These are phyloP conservation scores for Suaeda aralocaspica DNA, from an alignment of 148 eudicot genomes.

Conservation along the genomic window DNA sequence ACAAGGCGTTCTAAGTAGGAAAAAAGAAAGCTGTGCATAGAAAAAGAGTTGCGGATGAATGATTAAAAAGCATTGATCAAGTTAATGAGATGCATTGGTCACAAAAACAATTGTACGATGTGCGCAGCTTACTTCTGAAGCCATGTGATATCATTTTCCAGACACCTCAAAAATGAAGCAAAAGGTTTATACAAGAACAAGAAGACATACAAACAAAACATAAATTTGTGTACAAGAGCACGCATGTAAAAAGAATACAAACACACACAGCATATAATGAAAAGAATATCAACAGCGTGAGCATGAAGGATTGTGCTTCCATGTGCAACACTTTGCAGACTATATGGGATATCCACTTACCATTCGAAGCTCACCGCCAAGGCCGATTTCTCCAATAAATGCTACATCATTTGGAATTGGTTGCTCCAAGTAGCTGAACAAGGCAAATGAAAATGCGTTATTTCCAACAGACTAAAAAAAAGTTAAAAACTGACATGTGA, in stretches of 20 bases:
- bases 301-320: too few relatives aligned
- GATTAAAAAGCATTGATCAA: neutral
- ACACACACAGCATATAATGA: too few relatives aligned
- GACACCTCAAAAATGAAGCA: too few relatives aligned
- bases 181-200: too few relatives aligned
- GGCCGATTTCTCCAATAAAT: constrained; percentile 95
- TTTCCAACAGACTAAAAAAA: neutral
- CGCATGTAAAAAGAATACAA: too few relatives aligned
- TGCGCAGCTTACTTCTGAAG: too few relatives aligned
- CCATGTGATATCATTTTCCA: too few relatives aligned
- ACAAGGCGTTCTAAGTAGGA: neutral
- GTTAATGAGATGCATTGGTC: neutral
- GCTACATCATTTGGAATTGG: constrained; percentile 74
- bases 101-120: neutral
- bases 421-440: constrained; percentile 74
- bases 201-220: too few relatives aligned
- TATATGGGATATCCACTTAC: constrained; percentile 37
- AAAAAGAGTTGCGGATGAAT: neutral
- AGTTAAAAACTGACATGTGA: neutral
- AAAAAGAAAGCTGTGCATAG: too few relatives aligned
- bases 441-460: constrained; percentile 14
- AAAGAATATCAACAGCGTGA: too few relatives aligned
- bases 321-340: too few relatives aligned
- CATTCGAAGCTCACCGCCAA: constrained; percentile 88
- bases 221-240: too few relatives aligned